Conservation (phyloP, 2,329 filamentous ascomycete species). For the Pseudocercospora macadamiae region DNA sequence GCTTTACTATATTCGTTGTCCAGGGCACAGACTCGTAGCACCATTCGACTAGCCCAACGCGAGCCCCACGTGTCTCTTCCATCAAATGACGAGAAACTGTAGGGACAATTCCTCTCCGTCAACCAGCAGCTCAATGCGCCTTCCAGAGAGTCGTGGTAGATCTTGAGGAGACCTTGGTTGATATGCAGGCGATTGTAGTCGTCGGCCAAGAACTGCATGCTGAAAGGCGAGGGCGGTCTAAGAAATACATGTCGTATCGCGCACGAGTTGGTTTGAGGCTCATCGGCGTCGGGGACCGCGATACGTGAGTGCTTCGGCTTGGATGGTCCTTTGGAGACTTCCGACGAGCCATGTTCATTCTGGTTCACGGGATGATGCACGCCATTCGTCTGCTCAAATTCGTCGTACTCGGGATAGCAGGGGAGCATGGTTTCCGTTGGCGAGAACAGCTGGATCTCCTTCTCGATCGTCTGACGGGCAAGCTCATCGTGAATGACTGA, state of each 20-base stretch:
- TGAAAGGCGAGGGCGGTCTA: conserved; percentile 16
- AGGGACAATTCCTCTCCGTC: conserved; percentile 25
- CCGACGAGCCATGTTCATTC: not conserved
- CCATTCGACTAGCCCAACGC: conserved; percentile 23
- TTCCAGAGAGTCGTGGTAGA: conserved; percentile 27
- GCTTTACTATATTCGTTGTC: conserved; percentile 21
- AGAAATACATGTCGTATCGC: conserved; percentile 7
- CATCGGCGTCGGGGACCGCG: not conserved
- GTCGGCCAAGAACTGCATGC: conserved; percentile 16
- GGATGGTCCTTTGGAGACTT: no score
- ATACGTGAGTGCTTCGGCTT: not conserved
- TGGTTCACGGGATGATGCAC: not conserved
- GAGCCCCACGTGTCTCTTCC: conserved; percentile 25
- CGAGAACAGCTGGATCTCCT: not conserved
- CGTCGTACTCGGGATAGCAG: not conserved
- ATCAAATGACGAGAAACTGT: conserved; percentile 19
- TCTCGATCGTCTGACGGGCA: not conserved
- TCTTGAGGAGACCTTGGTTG: conserved; percentile 21
- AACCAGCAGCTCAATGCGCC: conserved; percentile 26
- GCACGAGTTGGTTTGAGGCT: not conserved
- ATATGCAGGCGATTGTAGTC: conserved; percentile 20
- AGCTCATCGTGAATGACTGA: not conserved
- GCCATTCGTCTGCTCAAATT: not conserved
- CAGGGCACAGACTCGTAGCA: conserved; percentile 22
- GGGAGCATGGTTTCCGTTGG: not conserved